phyloP scores from a whole-genome alignment of 768 basidiomycete genomes.

The Neoboletus brunneissimus region DNA sequence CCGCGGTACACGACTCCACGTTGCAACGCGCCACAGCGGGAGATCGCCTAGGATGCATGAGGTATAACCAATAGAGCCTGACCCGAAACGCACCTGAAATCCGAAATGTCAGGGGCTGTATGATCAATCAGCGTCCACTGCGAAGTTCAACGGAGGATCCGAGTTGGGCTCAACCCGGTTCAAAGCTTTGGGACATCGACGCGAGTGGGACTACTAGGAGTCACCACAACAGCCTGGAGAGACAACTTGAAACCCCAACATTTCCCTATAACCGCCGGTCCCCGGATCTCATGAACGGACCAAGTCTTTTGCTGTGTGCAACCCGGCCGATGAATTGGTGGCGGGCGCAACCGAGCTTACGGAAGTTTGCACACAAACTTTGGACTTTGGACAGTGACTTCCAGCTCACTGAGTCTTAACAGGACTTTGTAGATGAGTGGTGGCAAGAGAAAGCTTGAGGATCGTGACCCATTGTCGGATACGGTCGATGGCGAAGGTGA shows the following conservation, averaged over 20 bases:
- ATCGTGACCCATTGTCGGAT: conserved; percentile 9
- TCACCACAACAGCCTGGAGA: neutral
- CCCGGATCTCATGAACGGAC: conserved; percentile 1
- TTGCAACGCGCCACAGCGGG: conserved; percentile 1
- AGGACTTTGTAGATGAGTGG: conserved; percentile 12
- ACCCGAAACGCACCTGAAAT: neutral
- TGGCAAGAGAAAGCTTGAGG: conserved; percentile 20
- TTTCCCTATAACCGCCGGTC: conserved; percentile 16
- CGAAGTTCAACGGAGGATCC: neutral
- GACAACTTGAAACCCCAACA: neutral
- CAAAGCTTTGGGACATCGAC: neutral
- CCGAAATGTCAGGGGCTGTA: neutral
- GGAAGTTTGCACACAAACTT: neutral
- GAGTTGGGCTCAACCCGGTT: neutral
- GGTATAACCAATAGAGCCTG: neutral
- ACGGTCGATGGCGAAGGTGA: conserved; percentile 8
- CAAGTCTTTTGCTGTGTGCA: neutral
- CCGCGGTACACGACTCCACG: conserved; percentile 1
- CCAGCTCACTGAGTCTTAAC: neutral
- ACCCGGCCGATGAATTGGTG: neutral
- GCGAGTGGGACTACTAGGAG: neutral
- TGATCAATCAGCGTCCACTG: no score
- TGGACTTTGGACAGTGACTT: neutral
- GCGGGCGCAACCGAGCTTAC: conserved; percentile 4
- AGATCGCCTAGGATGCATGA: neutral